Base-by-base conservation (phyloP, 202 grass and related monocot species). In the Brachypodium distachyon region DNA sequence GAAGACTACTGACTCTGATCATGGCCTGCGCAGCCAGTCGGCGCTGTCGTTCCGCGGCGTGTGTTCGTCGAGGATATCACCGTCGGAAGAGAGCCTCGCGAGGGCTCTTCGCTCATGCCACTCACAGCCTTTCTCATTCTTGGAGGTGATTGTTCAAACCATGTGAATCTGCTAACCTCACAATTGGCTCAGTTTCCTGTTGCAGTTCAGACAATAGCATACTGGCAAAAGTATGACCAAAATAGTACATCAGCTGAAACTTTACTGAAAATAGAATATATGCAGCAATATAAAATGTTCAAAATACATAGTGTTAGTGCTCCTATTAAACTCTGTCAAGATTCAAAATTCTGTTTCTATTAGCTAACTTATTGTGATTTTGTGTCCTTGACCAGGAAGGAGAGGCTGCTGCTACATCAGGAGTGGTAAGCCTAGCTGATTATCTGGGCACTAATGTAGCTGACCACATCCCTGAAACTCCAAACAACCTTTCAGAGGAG, bases 101-200 rank as follows among this genome's bases (percentile, higher is more conserved):
- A 87, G 94, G 80, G 94, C 94, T 65, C 88, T 97, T 60, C 78
- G 84, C 17, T 94, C 94, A 1, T 91, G 85, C 78, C 86, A 97
- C 10, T 94, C 94, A 32, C 94, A 94, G 67, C 94, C 94, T 42
- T 90, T 94, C 55, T 94, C 88, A 16, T 92, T 88, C 73, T 65
- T 90, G 14, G 86, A 92, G 94, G 94, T 87, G 61, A 73, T 6
- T 21, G n/a, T 47, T 31, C 7, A 1, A 27, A 47, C 48, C 37
- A 4, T 39, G 52, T 41, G 8, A 27, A 31, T 62, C 43, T 62
- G 1, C 1, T 18, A 12, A 11, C 52, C 52, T 6, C 26, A 56
- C 9, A 19, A 44, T 53, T 62, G 18, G 8, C 14, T 75, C 43
- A 26, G 26, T 69, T 47, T 37, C 16, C 59, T n/a, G 13, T 66